Evolutionary conservation across 2,329 filamentous ascomycete species (phyloP).

Genomic region (Diaporthe eres): DNA sequence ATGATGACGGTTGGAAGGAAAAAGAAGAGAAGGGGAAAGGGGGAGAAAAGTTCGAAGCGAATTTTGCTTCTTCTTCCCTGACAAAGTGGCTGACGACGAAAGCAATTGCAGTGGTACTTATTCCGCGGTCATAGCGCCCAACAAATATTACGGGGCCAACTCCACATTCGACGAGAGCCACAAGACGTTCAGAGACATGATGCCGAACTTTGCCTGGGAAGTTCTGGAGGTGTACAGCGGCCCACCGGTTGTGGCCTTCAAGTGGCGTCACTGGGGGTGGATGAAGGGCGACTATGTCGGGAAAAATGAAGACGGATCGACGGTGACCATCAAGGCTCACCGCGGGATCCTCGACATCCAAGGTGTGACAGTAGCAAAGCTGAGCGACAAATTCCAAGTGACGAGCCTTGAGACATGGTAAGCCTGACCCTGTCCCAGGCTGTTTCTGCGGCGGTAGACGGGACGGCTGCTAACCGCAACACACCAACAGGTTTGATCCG

Average conservation of each 20-base stretch:
- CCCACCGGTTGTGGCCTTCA: slow-evolving; percentile 73
- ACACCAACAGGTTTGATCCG: slow-evolving; percentile 38
- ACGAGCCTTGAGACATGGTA: slow-evolving; percentile 40
- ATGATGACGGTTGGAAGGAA: not conserved
- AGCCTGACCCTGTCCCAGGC: slow-evolving; percentile 1
- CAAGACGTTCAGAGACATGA: slow-evolving; percentile 81
- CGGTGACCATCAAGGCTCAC: slow-evolving; percentile 73
- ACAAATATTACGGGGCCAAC: slow-evolving; percentile 73
- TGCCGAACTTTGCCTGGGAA: slow-evolving; percentile 81
- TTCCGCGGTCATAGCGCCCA: slow-evolving; percentile 75
- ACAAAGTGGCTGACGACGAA: slow-evolving; percentile 14
- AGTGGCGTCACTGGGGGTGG: slow-evolving; percentile 77
- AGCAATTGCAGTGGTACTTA: slow-evolving; percentile 61
- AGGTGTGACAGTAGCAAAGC: slow-evolving; percentile 72
- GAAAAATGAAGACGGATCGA: slow-evolving; percentile 75
- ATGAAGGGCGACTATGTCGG: slow-evolving; percentile 78
- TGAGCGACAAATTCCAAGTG: slow-evolving; percentile 72
- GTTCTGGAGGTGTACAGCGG: slow-evolving; percentile 77
- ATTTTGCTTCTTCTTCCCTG: slow-evolving; percentile 20
- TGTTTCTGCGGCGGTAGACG: not conserved
- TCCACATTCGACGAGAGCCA: slow-evolving; percentile 70
- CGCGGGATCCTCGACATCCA: slow-evolving; percentile 74
- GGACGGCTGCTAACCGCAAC: slow-evolving; percentile 18
- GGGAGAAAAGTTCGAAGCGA: not conserved
- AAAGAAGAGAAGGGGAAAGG: not conserved